These are phyloP conservation scores for Sclerotinia borealis DNA, from an alignment of 2,329 filamentous ascomycete species.

Conservation along the genomic window DNA sequence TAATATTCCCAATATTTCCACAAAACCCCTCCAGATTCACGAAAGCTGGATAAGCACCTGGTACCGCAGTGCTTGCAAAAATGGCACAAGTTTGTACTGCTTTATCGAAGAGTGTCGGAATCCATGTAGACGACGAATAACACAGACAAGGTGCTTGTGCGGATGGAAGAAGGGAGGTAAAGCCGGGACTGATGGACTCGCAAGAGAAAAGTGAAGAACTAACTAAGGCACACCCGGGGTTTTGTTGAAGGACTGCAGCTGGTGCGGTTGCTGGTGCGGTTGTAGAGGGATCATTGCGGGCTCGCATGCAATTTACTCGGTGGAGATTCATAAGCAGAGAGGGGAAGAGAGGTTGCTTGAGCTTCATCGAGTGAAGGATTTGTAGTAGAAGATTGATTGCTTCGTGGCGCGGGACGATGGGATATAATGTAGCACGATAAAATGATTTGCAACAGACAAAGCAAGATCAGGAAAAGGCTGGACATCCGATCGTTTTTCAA, in stretches of 20 bases:
- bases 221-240: constrained; percentile 17
- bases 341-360: constrained; percentile 1
- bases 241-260: constrained; percentile 15
- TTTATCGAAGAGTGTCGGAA: constrained; percentile 22
- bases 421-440: neutral
- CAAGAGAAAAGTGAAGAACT: constrained; percentile 24
- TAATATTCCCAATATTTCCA: neutral
- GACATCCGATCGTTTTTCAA: neutral
- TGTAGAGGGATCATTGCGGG: neutral
- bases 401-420: neutral
- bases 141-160: constrained; percentile 28
- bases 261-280: constrained; percentile 9
- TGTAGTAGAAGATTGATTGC: neutral
- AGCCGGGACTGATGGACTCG: constrained; percentile 20
- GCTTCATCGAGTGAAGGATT: neutral
- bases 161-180: constrained; percentile 20
- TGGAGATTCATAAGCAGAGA: neutral
- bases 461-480: neutral
- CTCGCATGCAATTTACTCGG: neutral
- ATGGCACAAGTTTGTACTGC: constrained; percentile 23
- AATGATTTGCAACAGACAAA: neutral
- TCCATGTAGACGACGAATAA: constrained; percentile 24
- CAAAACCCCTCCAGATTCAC: constrained; percentile 20
- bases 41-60: constrained; percentile 16
- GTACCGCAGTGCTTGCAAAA: constrained; percentile 18